Conservation (phyloP, 306 rosid species). For the Rosa lucieae region DNA sequence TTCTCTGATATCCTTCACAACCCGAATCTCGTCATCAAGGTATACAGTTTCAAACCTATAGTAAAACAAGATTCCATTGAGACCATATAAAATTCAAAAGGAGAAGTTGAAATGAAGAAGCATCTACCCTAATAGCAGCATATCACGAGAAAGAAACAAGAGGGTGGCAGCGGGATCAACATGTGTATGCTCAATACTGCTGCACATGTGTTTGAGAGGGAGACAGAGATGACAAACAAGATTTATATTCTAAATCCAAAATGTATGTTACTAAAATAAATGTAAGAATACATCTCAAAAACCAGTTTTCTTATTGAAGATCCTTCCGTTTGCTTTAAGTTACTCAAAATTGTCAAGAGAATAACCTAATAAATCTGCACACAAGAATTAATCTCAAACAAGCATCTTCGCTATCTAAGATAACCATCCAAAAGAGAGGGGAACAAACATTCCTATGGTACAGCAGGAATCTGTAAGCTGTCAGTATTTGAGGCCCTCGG, state of each 20-base stretch:
- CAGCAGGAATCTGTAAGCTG: background rate
- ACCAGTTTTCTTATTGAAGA: background rate
- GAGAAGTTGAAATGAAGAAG: background rate
- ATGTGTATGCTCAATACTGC: background rate
- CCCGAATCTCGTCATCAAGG: constrained; percentile 72
- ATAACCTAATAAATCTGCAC: background rate
- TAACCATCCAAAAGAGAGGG: background rate
- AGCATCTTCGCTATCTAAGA: background rate
- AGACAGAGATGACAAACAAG: background rate
- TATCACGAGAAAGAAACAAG: background rate
- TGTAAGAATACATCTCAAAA: background rate
- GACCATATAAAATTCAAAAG: constrained; percentile 15
- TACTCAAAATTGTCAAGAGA: background rate
- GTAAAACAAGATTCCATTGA: constrained; percentile 18
- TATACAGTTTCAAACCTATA: constrained; percentile 76
- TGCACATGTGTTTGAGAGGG: background rate
- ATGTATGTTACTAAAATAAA: background rate
- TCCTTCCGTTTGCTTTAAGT: background rate
- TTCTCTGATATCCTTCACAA: constrained; percentile 79
- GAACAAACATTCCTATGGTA: no score
- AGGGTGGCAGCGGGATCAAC: background rate
- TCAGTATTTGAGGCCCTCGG: background rate
- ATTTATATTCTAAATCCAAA: background rate
- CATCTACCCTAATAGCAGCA: background rate
- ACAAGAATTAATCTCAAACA: background rate